Percentiles rank a stretch among this genome's conserved stretches.
Conservation (phyloP, 176 grass and related monocot genomes). For the Hordeum vulgare region MorexV3_pseudomolecules_assembly NC_058519.1:594901193-594901692, state of each 20-base stretch:
- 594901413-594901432: conserved; percentile 29
- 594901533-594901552: conserved; percentile 53
- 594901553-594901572: conserved; percentile 44
- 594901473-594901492: neutral
- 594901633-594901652: neutral
- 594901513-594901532: conserved; percentile 12
- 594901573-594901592: conserved; percentile 50
- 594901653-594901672: neutral
- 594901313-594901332: conserved; percentile 37
- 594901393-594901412: conserved; percentile 39
- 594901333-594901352: conserved; percentile 40
- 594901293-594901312: conserved; percentile 30
- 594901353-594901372: conserved; percentile 1
- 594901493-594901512: conserved; percentile 52
- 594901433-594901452: too few species aligned
- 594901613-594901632: neutral
- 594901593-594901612: conserved; percentile 32
- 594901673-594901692: too few species aligned
- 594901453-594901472: neutral
- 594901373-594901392: neutral
- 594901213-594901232: neutral
- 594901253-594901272: conserved; percentile 45
- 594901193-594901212: neutral
- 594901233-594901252: neutral
- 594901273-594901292: conserved; percentile 44